These are phyloP conservation scores for Fomes fomentarius DNA, from an alignment of 1,284 basidiomycete genomes.

Conservation along the genomic window DNA sequence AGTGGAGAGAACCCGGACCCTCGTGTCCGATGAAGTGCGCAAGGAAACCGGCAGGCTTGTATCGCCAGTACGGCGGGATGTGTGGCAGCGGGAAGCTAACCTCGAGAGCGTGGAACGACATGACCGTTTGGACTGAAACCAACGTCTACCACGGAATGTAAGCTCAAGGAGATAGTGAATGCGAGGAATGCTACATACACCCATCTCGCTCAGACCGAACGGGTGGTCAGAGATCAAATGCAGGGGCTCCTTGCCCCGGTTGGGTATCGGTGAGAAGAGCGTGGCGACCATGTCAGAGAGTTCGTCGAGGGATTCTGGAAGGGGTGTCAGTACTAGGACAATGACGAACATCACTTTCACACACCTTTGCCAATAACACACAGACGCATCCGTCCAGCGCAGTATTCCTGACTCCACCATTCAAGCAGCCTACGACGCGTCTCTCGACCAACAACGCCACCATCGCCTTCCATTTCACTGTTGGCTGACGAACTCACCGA, in stretches of 20 bases:
- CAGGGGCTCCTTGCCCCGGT: slow-evolving; percentile 67
- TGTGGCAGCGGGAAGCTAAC: slow-evolving; percentile 90
- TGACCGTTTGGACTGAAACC: slow-evolving; percentile 88
- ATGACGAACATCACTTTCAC: not conserved
- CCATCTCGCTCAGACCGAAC: slow-evolving; percentile 72
- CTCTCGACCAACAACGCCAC: slow-evolving; percentile 81
- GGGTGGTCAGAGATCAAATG: slow-evolving; percentile 80
- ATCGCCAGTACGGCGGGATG: slow-evolving; percentile 77
- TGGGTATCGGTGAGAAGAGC: slow-evolving; percentile 79
- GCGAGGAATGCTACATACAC: slow-evolving; percentile 55
- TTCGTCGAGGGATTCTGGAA: slow-evolving; percentile 79
- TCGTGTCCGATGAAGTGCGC: slow-evolving; percentile 95
- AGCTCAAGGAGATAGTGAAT: not conserved
- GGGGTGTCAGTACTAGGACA: not conserved
- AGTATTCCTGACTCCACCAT: slow-evolving; percentile 96
- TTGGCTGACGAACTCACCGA: slow-evolving; percentile 54
- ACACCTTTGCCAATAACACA: slow-evolving; percentile 88
- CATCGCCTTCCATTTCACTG: slow-evolving; percentile 70
- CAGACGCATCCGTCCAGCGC: slow-evolving; percentile 92
- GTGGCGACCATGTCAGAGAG: slow-evolving; percentile 72
- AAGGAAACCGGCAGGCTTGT: slow-evolving; percentile 84
- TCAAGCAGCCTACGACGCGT: slow-evolving; percentile 90
- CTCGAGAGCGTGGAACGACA: slow-evolving; percentile 88
- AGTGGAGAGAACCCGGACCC: slow-evolving; percentile 91
- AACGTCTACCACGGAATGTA: slow-evolving; percentile 59